phyloP scores from a whole-genome alignment of 1,139 yeast species.

The Pichia sp. region DNA sequence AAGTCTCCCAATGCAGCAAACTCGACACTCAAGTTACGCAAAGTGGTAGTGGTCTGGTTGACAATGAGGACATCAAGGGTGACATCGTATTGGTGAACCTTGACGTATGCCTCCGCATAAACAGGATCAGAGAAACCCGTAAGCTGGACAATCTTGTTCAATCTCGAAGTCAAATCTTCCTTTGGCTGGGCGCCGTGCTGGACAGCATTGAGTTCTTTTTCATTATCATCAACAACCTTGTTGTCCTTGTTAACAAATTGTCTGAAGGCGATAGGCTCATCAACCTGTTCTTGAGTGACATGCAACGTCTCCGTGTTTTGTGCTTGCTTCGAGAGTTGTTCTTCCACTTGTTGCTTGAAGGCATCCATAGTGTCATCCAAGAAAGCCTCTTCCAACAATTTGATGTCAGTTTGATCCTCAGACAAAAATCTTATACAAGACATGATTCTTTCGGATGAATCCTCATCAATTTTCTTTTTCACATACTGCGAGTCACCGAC shows the following conservation, averaged over 20 bases:
- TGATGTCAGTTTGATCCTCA: constrained; percentile 44
- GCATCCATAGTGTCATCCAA: constrained; percentile 86
- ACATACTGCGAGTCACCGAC: constrained; percentile 82
- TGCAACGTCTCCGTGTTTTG: constrained; percentile 57
- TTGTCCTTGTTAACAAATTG: constrained; percentile 59
- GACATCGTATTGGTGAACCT: constrained; percentile 93
- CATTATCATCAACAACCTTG: constrained; percentile 39
- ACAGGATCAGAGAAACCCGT: constrained; percentile 98
- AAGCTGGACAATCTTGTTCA: constrained; percentile 83
- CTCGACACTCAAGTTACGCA: constrained; percentile 89
- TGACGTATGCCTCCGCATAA: constrained; percentile 94
- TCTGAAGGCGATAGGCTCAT: constrained; percentile 77
- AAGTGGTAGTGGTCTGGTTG: constrained; percentile 87
- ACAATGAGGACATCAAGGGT: constrained; percentile 90
- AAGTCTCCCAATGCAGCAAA: constrained; percentile 96
- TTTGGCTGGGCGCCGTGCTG: constrained; percentile 44
- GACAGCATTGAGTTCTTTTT: constrained; percentile 42
- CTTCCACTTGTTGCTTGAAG: constrained; percentile 47
- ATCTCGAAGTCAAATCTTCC: constrained; percentile 67
- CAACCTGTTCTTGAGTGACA: constrained; percentile 74
- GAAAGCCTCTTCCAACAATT: constrained; percentile 63
- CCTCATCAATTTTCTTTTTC: constrained; percentile 83
- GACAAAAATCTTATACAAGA: constrained; percentile 75
- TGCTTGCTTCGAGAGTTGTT: constrained; percentile 54
- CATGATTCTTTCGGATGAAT: constrained; percentile 86